Conservation (phyloP, 1,284 basidiomycete genomes). For the Cronartium quercuum region DNA sequence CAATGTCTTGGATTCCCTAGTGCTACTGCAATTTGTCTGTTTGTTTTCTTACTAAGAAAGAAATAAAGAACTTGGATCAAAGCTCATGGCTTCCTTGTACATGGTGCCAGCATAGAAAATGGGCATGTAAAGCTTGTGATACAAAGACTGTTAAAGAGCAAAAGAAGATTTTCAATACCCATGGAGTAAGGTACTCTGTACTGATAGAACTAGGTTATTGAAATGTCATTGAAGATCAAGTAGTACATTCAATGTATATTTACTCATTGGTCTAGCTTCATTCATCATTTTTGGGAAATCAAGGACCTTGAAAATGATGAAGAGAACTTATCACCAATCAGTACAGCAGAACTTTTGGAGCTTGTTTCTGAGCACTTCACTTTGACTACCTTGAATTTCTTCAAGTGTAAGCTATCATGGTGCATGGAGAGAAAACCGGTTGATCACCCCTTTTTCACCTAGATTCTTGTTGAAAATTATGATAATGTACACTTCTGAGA, state of each 20-base stretch:
- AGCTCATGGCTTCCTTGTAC: conserved; percentile 9
- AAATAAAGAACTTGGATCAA: conserved; percentile 20
- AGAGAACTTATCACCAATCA: conserved; percentile 5
- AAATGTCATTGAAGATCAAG: conserved; percentile 25
- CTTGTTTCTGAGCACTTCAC: neutral
- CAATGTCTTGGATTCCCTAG: conserved; percentile 29
- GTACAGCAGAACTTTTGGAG: neutral
- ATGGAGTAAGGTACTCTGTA: conserved; percentile 23
- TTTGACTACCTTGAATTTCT: too few relatives aligned
- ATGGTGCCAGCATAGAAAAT: neutral
- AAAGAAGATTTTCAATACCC: neutral
- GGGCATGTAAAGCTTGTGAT: conserved; percentile 15
- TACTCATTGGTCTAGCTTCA: conserved; percentile 5
- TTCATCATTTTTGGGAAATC: conserved; percentile 20
- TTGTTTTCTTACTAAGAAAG: conserved; percentile 14
- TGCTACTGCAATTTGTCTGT: conserved; percentile 28
- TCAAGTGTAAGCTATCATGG: too few relatives aligned
- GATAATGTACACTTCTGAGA: too few relatives aligned
- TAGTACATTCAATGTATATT: conserved; percentile 31
- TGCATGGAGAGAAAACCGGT: too few relatives aligned
- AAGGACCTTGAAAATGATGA: conserved; percentile 15
- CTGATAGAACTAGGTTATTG: conserved; percentile 28
- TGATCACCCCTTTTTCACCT: too few relatives aligned
- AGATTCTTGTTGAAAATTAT: too few relatives aligned
- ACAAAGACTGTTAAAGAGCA: neutral